Base-by-base conservation (phyloP, 768 basidiomycete species). In the Amanita subjunquillea region DNA sequence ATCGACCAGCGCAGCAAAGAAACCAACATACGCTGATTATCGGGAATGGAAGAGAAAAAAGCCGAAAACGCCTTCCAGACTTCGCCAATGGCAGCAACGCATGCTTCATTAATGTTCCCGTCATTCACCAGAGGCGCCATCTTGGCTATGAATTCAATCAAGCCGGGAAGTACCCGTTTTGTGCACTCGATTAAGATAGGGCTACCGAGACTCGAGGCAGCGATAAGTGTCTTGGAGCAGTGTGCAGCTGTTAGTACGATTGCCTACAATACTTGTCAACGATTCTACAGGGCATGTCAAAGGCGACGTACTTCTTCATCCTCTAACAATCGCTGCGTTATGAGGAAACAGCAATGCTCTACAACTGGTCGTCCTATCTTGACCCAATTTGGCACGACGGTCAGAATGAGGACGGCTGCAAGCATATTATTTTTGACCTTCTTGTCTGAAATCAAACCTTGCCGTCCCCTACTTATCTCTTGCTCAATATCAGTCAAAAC, bases 341-440 rank as follows among this genome's bases (percentile, higher is more conserved):
- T 85, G 54, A 91, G 66, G 68, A 85, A 90, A 60, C 88, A 94
- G 10, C 81, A 77, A 58, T 91, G 89, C 60, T 95, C 94, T 25
- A 96, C 72, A 17, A 85, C 80, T 2, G 80, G 77, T 44, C 78
- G 75, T 43, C 91, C 84, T 30, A 96, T 66, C 63, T 80, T 80
- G 15, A 84, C 73, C 10, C 72, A 72, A 0, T 79, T 57, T 0
- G 91, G 88, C 1, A 92, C 68, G 22, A 85, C 79, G 0, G 94
- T 95, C 40, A 99, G 65, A 47, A 96, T 75, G 4, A 99, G 76
- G 1, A 92, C 92, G 0, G 85, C 74, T 0, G 91, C 89, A 10
- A 98, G 69, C 54, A 97, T 74, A 65, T 96, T 98, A 60, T 83
- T 90, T 68, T 91, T 94, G 65, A 88, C 75, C 70, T 97, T 97